A percentile compares a stretch with the other conserved stretches of the same genome.
Conservation (phyloP, 2,329 filamentous ascomycete genomes). For the Mollisiaceae sp. region DNA sequence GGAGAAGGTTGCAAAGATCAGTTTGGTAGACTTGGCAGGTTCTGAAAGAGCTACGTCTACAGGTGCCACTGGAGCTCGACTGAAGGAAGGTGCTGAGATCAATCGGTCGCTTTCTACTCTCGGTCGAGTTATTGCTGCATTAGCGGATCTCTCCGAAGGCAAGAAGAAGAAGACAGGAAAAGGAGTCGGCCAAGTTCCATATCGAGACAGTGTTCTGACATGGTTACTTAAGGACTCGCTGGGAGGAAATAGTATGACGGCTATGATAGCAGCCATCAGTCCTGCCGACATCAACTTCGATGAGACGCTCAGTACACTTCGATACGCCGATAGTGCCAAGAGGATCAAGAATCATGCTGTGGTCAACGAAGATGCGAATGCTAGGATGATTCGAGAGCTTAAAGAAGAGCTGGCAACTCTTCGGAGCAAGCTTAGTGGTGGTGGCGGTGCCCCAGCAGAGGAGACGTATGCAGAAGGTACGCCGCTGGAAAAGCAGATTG, state of each 20-base stretch:
- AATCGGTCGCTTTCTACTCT: constrained; percentile 95
- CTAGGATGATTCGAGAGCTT: constrained; percentile 96
- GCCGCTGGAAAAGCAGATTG: constrained; percentile 92
- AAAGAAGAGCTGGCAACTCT: constrained; percentile 92
- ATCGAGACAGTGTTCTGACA: constrained; percentile 94
- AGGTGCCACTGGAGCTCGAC: constrained; percentile 88
- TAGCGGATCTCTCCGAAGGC: constrained; percentile 86
- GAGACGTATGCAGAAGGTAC: constrained; percentile 92
- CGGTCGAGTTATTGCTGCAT: constrained; percentile 93
- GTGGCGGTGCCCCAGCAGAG: constrained; percentile 60
- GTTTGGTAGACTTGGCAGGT: constrained; percentile 94
- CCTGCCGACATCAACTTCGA: constrained; percentile 99
- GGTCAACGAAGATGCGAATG: constrained; percentile 98
- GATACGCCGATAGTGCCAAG: constrained; percentile 97
- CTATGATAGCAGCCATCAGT: constrained; percentile 99
- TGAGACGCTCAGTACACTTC: constrained; percentile 91
- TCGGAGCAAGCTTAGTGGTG: constrained; percentile 79
- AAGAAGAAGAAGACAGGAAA: constrained; percentile 80
- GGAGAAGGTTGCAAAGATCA: constrained; percentile 98
- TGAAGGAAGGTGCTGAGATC: constrained; percentile 98
- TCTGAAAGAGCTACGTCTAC: constrained; percentile 98
- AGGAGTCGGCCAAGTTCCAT: constrained; percentile 78
- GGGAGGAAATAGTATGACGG: constrained; percentile 98
- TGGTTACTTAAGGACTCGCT: constrained; percentile 97
- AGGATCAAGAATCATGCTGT: constrained; percentile 99